A percentile compares a stretch with the other conserved stretches of the same genome.
phyloP scores from a whole-genome alignment of 1,139 yeast genomes.

The Zygotorulaspora mrakii region DNA sequence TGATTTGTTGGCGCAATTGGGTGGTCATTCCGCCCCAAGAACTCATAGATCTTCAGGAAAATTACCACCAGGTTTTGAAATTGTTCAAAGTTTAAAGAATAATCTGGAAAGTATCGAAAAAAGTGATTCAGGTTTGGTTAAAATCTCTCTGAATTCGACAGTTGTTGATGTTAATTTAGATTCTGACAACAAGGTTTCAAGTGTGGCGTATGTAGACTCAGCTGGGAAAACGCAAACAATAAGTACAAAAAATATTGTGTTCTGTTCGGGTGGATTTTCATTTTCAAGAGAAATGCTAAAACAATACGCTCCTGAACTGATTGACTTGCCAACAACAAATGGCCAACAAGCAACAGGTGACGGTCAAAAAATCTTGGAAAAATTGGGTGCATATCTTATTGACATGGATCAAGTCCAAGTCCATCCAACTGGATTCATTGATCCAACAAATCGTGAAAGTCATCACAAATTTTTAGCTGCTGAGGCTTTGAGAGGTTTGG shows the following conservation, averaged over 20 bases:
- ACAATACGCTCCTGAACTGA: conserved; percentile 62
- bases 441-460: conserved; percentile 51
- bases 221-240: conserved; percentile 29
- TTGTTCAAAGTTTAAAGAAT: conserved; percentile 59
- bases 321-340: conserved; percentile 65
- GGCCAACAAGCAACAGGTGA: conserved; percentile 76
- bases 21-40: conserved; percentile 71
- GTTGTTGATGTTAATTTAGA: conserved; percentile 50
- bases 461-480: conserved; percentile 70
- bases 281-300: conserved; percentile 47
- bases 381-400: conserved; percentile 56
- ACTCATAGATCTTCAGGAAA: conserved; percentile 65
- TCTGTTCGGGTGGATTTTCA: conserved; percentile 75
- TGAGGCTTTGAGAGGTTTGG: conserved; percentile 74
- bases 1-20: conserved; percentile 62
- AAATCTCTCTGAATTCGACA: conserved; percentile 51
- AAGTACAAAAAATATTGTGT: conserved; percentile 47
- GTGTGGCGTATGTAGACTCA: conserved; percentile 48
- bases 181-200: conserved; percentile 38
- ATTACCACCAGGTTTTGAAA: conserved; percentile 75
- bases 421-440: conserved; percentile 78
- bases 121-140: conserved; percentile 49
- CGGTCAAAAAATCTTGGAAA: conserved; percentile 60
- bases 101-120: conserved; percentile 50
- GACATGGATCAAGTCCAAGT: conserved; percentile 78